Percentiles rank a stretch among this genome's conserved stretches.
phyloP scores from a whole-genome alignment of 2,329 filamentous ascomycete genomes.

The Aspergillus terreus region DNA sequence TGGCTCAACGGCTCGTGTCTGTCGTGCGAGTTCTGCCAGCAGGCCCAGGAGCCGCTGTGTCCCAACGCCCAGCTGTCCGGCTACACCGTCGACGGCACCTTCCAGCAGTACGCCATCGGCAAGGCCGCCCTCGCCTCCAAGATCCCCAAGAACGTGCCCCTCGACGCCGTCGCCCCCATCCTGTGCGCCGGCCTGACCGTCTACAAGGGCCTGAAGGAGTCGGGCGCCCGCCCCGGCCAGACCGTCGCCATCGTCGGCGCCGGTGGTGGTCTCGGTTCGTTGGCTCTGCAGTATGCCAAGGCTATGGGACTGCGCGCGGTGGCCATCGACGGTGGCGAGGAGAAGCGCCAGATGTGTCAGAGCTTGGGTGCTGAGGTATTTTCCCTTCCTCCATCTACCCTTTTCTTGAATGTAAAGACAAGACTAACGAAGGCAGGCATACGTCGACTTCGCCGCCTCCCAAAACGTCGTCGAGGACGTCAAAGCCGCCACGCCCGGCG shows the following conservation, averaged over 20 bases:
- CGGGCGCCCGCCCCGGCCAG: constrained; percentile 68
- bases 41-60: constrained; percentile 80
- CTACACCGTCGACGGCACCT: constrained; percentile 88
- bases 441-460: constrained; percentile 74
- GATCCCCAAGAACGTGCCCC: constrained; percentile 70
- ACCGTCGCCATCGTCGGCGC: constrained; percentile 81
- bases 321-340: constrained; percentile 77
- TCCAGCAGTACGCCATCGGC: constrained; percentile 88
- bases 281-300: constrained; percentile 83
- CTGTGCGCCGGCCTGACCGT: constrained; percentile 84
- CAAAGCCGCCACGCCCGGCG: constrained; percentile 73
- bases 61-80: constrained; percentile 71
- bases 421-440: constrained; percentile 41
- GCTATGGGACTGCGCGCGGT: constrained; percentile 82
- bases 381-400: no score
- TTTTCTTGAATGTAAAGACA: neutral
- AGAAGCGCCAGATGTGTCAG: constrained; percentile 68
- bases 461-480: constrained; percentile 81
- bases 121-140: constrained; percentile 82
- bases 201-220: constrained; percentile 89
- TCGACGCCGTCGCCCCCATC: constrained; percentile 75
- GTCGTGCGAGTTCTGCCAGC: constrained; percentile 76
- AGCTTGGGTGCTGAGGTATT: constrained; percentile 61
- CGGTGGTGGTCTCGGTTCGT: constrained; percentile 73
- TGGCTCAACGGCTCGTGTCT: constrained; percentile 91